Evolutionary conservation across 75 land plant species (phyloP).

Genomic region (Pseudotsuga menziesii): DNA sequence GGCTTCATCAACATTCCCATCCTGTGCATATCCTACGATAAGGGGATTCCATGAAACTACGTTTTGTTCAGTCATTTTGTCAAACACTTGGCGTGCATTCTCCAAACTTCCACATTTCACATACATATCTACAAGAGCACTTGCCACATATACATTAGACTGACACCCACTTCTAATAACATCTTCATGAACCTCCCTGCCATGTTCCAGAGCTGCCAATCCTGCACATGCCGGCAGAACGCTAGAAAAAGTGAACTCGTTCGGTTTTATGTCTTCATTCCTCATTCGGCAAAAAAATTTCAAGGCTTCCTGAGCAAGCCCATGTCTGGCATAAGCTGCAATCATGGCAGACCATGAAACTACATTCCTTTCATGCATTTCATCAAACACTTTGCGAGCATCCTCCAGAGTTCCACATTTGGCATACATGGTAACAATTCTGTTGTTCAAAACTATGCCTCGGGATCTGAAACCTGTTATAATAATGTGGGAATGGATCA

Average conservation of each 20-base stretch:
- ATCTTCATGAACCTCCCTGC: slow-evolving; percentile 15
- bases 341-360: slow-evolving; percentile 25
- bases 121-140: slow-evolving; percentile 4
- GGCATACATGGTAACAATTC: slow-evolving; percentile 14
- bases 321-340: slow-evolving; percentile 8
- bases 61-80: background rate
- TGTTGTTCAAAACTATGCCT: slow-evolving; percentile 6
- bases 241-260: slow-evolving; percentile 11
- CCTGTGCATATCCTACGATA: slow-evolving; percentile 2
- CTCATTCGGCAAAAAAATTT: slow-evolving; percentile 16
- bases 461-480: background rate
- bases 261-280: slow-evolving; percentile 13
- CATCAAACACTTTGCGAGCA: slow-evolving; percentile 25
- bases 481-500: slow-evolving; percentile 19
- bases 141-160: background rate
- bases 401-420: slow-evolving; percentile 22
- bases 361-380: slow-evolving; percentile 14
- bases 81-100: background rate
- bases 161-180: slow-evolving; percentile 5
- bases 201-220: slow-evolving; percentile 13
- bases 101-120: slow-evolving; percentile 5
- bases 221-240: slow-evolving; percentile 14
- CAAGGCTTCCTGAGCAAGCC: slow-evolving; percentile 14
- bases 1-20: slow-evolving; percentile 2
- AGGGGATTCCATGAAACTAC: background rate